A percentile compares a stretch with the other conserved stretches of the same genome.
These are phyloP conservation scores for Aspergillus uvarum DNA, from an alignment of 2,329 filamentous ascomycete genomes.

Conservation along the genomic window DNA sequence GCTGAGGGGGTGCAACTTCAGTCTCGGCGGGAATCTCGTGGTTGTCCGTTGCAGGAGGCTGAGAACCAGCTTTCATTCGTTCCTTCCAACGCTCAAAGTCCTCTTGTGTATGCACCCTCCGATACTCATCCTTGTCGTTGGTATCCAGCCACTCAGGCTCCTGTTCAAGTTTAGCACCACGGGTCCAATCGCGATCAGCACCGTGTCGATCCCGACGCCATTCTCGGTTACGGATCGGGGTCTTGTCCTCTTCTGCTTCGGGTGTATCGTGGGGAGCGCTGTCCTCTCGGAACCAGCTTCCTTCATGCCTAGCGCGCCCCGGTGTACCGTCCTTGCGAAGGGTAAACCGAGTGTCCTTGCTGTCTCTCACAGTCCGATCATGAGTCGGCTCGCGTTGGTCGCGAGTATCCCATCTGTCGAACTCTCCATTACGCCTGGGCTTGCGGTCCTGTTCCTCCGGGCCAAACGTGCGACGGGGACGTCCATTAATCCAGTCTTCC, in stretches of 20 bases:
- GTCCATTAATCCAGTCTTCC: conserved; percentile 44
- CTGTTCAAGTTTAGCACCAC: conserved; percentile 62
- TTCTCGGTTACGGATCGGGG: conserved; percentile 61
- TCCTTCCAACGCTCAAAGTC: conserved; percentile 96
- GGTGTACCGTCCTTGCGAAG: conserved; percentile 60
- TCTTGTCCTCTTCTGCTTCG: conserved; percentile 45
- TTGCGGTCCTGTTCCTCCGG: conserved; percentile 44
- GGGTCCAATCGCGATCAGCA: conserved; percentile 55
- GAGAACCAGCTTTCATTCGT: conserved; percentile 70
- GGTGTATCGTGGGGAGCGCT: conserved; percentile 33
- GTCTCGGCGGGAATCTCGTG: conserved; percentile 37
- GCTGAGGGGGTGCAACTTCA: conserved; percentile 29
- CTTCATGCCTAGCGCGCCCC: conserved; percentile 64
- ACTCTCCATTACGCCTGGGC: conserved; percentile 44
- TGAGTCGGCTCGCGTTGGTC: conserved; percentile 56
- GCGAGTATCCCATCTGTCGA: conserved; percentile 49
- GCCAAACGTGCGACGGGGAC: conserved; percentile 41
- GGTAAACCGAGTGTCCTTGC: conserved; percentile 55
- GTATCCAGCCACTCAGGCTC: conserved; percentile 91
- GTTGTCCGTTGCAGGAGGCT: conserved; percentile 45
- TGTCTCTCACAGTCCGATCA: conserved; percentile 50
- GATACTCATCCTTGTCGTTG: conserved; percentile 64
- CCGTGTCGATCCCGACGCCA: conserved; percentile 54
- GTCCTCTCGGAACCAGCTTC: conserved; percentile 72
- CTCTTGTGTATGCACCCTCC: conserved; percentile 75